Evolutionary conservation across 768 basidiomycete species (phyloP).

Genomic region (Leccinum variicolor): DNA sequence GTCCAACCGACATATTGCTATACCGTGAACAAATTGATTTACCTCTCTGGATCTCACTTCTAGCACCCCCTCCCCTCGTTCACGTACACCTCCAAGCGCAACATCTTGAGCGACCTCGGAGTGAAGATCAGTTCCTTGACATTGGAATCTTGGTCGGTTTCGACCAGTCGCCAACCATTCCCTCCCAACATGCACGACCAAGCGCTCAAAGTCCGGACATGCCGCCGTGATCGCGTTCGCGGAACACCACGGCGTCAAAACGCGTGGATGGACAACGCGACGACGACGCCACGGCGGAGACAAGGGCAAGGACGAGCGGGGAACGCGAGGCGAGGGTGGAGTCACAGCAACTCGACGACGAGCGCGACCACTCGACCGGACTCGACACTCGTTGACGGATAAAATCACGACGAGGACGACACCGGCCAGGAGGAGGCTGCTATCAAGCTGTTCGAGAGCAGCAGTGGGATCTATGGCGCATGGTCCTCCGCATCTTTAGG

Average conservation of each 20-base stretch:
- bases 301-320: no score
- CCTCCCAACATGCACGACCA: conserved; percentile 80
- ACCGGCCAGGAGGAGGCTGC: no score
- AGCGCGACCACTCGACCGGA: no score
- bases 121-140: conserved; percentile 96
- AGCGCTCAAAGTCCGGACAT: conserved; percentile 80
- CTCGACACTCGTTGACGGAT: no score
- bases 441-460: no score
- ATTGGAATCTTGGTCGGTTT: conserved; percentile 90
- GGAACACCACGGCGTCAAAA: conserved; percentile 81
- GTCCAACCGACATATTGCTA: conserved; percentile 86
- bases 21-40: conserved; percentile 92
- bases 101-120: conserved; percentile 62
- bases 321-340: no score
- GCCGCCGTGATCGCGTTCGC: conserved; percentile 72
- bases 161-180: conserved; percentile 76
- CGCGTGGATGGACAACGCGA: conserved; percentile 10
- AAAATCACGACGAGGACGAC: no score
- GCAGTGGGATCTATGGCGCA: no score
- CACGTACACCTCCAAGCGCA: conserved; percentile 78
- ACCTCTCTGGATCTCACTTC: conserved; percentile 78
- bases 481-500: no score
- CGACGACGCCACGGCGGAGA: no score
- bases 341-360: no score
- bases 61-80: conserved; percentile 67